Evolutionary conservation across 345 rosid species (phyloP), one percentile per base, ranked within the genome.

Genomic region (Pseudoturritis turrita): DNA sequence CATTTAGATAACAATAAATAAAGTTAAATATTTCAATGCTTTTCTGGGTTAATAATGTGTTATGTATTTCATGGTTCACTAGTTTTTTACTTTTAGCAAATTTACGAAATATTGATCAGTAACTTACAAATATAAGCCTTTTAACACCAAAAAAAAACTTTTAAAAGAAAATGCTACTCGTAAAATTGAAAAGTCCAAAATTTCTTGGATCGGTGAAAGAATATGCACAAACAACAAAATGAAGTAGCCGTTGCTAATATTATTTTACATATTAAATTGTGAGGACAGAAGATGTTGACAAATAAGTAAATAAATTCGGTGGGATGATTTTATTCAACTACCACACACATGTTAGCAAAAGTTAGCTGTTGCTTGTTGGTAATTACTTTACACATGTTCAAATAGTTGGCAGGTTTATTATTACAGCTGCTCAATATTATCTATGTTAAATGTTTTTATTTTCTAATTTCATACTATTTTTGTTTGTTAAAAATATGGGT

Each of bases 341-440:
- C 43, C 43, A 39, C 45, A 71, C 68, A 61, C 2, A 39, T 57
- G 41, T 61, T 49, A 47, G 65, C 54, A 55, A 68, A 43, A 43
- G 66, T 49, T 70, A 71, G 75, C 61, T 71, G 75, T 68, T 55
- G 39, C 26, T 36, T 57, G 66, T 58, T 46, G 31, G 52, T 61
- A 47, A 61, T 60, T 61, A 71, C 75, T 61, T 71, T 71, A 51
- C 43, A 60, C 61, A 70, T 60, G 60, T 60, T 61, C 43, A 37
- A 46, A 54, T 39, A 39, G 68, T 61, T 71, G 68, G 43, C 8
- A 71, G 23, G 12, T 26, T 49, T 49, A 49, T 39, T 13, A 71
- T 10, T 26, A 40, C 25, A 69, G 22, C 74, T 7, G 65, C 37
- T 57, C 44, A 43, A 9, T 12, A 12, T 26, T 26, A 66, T 65